Evolutionary conservation across 495 filamentous ascomycete species (phyloP).

Genomic region (Penicillium robsamsonii): DNA sequence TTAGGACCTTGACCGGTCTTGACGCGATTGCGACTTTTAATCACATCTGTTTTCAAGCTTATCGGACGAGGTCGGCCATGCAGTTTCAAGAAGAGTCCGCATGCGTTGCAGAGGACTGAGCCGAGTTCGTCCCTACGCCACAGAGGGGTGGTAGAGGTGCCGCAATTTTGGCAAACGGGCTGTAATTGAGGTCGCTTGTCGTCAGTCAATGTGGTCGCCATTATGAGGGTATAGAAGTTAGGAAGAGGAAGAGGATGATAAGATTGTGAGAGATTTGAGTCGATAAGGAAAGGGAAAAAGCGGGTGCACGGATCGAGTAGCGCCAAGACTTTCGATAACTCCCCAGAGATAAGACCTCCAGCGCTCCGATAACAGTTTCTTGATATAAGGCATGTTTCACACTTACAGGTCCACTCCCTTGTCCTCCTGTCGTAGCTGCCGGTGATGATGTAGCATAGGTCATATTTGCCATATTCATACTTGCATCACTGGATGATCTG

Average conservation of each 20-base stretch:
- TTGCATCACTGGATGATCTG: slow-evolving; percentile 52
- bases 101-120: slow-evolving; percentile 98
- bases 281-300: slow-evolving; percentile 41
- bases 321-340: slow-evolving; percentile 33
- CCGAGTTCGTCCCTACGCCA: slow-evolving; percentile 97
- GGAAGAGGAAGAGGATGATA: slow-evolving; percentile 41
- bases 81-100: slow-evolving; percentile 94
- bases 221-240: slow-evolving; percentile 35
- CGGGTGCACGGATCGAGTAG: slow-evolving; percentile 35
- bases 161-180: slow-evolving; percentile 97
- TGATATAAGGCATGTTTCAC: slow-evolving; percentile 9
- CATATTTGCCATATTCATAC: slow-evolving; percentile 54
- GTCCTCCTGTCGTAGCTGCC: slow-evolving; percentile 64
- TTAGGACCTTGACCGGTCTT: slow-evolving; percentile 86
- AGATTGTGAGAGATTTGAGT: slow-evolving; percentile 52
- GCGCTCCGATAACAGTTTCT: slow-evolving; percentile 5
- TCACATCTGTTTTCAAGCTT: slow-evolving; percentile 97
- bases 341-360: slow-evolving; percentile 14
- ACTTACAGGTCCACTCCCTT: slow-evolving; percentile 66
- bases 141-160: slow-evolving; percentile 89
- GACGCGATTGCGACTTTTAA: slow-evolving; percentile 97
- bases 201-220: slow-evolving; percentile 59
- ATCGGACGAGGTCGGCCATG: slow-evolving; percentile 91
- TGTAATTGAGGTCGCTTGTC: slow-evolving; percentile 61
- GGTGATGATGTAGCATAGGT: slow-evolving; percentile 64